phyloP scores from a whole-genome alignment of 2,329 filamentous ascomycete species.

The Diaporthe amygdali region DNA sequence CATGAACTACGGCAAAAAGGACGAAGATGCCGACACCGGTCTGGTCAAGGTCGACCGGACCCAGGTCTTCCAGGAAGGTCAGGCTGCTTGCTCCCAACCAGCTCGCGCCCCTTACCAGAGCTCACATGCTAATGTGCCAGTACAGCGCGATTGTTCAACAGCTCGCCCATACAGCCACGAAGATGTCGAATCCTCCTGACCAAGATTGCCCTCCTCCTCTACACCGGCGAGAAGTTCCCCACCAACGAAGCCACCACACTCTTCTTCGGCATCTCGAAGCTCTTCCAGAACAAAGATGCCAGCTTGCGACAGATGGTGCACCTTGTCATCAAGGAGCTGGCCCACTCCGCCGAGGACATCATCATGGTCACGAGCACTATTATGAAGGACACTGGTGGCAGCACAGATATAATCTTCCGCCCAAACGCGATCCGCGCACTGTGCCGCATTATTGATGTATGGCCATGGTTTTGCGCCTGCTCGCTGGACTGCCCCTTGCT shows the following conservation, averaged over 20 bases:
- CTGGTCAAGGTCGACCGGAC: conserved; percentile 98
- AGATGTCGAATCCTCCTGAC: conserved; percentile 97
- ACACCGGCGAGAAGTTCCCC: conserved; percentile 96
- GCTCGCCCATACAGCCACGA: conserved; percentile 93
- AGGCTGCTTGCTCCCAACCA: conserved; percentile 33
- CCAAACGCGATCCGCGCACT: conserved; percentile 95
- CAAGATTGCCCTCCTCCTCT: conserved; percentile 94
- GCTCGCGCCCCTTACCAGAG: conserved; percentile 26
- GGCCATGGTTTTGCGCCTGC: conserved; percentile 46
- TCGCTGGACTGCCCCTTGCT: conserved; percentile 5
- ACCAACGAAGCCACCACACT: conserved; percentile 96
- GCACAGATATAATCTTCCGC: conserved; percentile 91
- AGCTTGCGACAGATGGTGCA: conserved; percentile 99
- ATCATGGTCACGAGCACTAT: conserved; percentile 99
- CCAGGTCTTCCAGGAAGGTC: conserved; percentile 98
- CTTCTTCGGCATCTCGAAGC: conserved; percentile 98
- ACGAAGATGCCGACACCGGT: conserved; percentile 93
- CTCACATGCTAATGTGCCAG: conserved; percentile 39
- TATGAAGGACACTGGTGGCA: conserved; percentile 98
- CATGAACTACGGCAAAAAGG: conserved; percentile 99
- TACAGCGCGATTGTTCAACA: conserved; percentile 95
- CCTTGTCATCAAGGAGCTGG: conserved; percentile 96
- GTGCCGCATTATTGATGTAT: conserved; percentile 94
- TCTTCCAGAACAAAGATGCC: conserved; percentile 99
- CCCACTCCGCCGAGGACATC: conserved; percentile 93